A percentile compares a stretch with the other conserved stretches of the same genome.
phyloP scores from a whole-genome alignment of 305 asterid genomes.

The Solanum hybrid region DNA sequence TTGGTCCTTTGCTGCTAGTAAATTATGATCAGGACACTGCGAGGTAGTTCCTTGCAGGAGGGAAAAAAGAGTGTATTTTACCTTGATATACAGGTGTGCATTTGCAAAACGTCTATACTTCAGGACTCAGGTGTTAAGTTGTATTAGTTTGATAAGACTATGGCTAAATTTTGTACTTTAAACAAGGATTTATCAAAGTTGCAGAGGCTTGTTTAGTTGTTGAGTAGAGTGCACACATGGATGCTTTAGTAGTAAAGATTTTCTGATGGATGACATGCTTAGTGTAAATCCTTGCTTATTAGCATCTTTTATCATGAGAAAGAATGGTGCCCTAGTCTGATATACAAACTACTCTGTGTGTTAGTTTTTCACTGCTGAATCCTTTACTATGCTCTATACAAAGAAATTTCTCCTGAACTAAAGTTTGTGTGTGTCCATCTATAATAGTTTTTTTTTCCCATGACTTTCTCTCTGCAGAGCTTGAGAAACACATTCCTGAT shows the following conservation, averaged over 20 bases:
- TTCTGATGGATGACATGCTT: not conserved
- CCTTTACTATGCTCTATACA: not conserved
- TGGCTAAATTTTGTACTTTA: not conserved
- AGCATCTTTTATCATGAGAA: not conserved
- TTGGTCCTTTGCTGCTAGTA: not conserved
- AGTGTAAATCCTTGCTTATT: not conserved
- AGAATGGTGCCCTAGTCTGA: not conserved
- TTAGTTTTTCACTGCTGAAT: not conserved
- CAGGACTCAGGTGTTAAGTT: not conserved
- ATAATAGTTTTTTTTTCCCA: not conserved
- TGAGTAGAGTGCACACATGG: not conserved
- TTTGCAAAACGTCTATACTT: not conserved
- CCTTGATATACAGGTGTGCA: not conserved
- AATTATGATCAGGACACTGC: not conserved
- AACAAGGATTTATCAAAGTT: not conserved
- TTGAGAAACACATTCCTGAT: conserved; percentile 87
- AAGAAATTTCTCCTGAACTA: not conserved
- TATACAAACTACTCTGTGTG: not conserved
- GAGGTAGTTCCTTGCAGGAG: not conserved
- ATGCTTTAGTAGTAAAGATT: not conserved
- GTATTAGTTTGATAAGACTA: not conserved
- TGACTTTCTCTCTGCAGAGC: conserved; percentile 43
- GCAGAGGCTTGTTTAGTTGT: not conserved
- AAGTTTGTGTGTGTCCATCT: not conserved
- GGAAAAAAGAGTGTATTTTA: not conserved